phyloP scores from a whole-genome alignment of 1,284 basidiomycete species.

The Pseudozyma flocculosa region DNA sequence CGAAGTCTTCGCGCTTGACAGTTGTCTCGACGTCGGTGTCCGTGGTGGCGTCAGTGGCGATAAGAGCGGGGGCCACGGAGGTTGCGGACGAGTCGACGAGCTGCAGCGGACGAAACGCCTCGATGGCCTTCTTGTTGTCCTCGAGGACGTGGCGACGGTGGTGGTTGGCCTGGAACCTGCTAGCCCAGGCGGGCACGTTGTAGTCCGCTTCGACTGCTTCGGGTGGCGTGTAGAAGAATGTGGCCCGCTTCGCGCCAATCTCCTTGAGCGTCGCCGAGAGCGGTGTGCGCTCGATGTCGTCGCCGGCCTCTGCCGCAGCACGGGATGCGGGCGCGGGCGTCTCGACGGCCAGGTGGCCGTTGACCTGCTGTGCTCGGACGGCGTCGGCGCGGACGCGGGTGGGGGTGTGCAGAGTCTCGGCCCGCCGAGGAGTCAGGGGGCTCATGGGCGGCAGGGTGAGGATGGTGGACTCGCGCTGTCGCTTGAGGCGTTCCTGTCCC shows the following conservation, averaged over 20 bases:
- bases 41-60: background rate
- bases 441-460: conserved; percentile 20
- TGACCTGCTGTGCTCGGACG: too few species aligned
- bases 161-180: conserved; percentile 18
- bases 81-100: too few species aligned
- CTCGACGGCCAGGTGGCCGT: background rate
- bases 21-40: too few species aligned
- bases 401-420: conserved; percentile 15
- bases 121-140: conserved; percentile 6
- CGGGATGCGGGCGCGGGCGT: background rate
- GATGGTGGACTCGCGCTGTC: background rate
- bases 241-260: conserved; percentile 18
- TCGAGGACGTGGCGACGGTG: conserved; percentile 2
- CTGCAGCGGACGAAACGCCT: conserved; percentile 2
- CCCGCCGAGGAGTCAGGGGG: conserved; percentile 20
- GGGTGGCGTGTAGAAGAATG: conserved; percentile 7
- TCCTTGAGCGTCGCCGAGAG: conserved; percentile 25
- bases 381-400: too few species aligned
- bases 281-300: conserved; percentile 5
- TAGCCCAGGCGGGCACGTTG: conserved; percentile 16
- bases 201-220: conserved; percentile 10
- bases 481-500: background rate
- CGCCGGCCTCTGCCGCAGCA: background rate
- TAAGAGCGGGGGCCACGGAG: too few species aligned
- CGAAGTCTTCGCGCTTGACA: too few species aligned